Conservation (phyloP, 2,329 filamentous ascomycete species). For the Fusarium caatingaense region DNA sequence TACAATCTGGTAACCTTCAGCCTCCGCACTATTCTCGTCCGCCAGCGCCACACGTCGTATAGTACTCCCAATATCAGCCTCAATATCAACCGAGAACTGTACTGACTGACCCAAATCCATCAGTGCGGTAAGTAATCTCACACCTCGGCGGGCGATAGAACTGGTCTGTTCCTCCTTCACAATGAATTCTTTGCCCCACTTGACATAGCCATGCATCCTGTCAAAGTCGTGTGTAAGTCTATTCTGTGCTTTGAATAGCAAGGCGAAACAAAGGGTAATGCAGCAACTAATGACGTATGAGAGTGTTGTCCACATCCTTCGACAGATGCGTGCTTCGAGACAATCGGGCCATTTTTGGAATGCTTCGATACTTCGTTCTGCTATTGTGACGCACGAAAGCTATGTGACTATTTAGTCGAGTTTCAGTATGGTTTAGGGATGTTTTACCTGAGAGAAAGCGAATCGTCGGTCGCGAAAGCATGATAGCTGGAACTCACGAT, state of each 20-base stretch:
- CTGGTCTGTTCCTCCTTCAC: not conserved
- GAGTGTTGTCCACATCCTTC: conserved; percentile 8
- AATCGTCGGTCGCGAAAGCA: conserved; percentile 2
- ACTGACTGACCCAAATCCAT: not conserved
- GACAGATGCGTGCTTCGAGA: not conserved
- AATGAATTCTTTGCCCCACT: not conserved
- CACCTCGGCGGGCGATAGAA: not conserved
- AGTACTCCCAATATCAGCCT: conserved; percentile 1
- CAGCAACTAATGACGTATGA: conserved; percentile 8
- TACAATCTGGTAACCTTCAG: not conserved
- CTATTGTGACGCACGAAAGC: conserved; percentile 2
- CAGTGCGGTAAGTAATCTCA: not conserved
- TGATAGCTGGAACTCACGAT: conserved; percentile 5
- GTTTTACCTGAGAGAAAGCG: not conserved
- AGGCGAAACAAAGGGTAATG: not conserved
- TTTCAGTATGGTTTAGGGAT: rapidly evolving
- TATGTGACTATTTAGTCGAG: rapidly evolving
- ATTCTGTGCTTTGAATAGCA: not conserved
- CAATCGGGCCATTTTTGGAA: not conserved
- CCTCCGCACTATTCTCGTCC: not conserved
- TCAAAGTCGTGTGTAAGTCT: not conserved
- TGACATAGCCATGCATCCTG: not conserved
- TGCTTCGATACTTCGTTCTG: not conserved
- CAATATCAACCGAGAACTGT: not conserved
- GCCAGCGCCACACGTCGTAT: conserved; percentile 1